Evolutionary conservation across 2,329 filamentous ascomycete genomes (phyloP).

Genomic region (Pseudogymnoascus verrucosus): DNA sequence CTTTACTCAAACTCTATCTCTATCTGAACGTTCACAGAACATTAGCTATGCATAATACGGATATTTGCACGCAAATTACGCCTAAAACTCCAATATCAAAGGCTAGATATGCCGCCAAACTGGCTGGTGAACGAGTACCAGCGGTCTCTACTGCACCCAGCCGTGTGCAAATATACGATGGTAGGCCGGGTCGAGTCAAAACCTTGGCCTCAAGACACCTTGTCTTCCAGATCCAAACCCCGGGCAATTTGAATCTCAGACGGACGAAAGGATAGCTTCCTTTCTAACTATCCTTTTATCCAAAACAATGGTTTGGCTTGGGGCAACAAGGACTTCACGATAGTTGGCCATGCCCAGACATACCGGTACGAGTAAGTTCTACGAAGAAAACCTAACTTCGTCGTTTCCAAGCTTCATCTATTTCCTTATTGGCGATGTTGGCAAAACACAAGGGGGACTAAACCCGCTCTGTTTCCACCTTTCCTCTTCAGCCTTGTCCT

Average conservation of each 20-base stretch:
- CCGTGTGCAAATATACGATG: not conserved
- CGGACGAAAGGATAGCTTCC: not conserved
- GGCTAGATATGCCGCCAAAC: not conserved
- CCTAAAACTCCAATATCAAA: not conserved
- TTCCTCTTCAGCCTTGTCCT: conserved; percentile 2
- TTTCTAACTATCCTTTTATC: not conserved
- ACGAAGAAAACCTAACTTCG: not conserved
- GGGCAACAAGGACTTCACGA: not conserved
- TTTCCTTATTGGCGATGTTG: not conserved
- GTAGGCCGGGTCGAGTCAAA: not conserved
- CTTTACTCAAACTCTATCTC: not conserved
- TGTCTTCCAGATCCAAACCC: not conserved
- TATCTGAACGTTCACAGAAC: not conserved
- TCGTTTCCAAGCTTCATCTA: conserved; percentile 2
- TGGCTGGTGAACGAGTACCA: not conserved
- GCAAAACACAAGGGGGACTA: not conserved
- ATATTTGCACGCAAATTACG: not conserved
- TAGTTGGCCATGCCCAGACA: not conserved
- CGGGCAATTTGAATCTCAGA: not conserved
- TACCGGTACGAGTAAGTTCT: not conserved
- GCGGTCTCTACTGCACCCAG: not conserved
- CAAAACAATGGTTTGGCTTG: not conserved
- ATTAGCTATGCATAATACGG: not conserved
- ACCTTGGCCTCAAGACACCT: conserved; percentile 5
- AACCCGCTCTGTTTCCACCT: conserved; percentile 2